Evolutionary conservation across 208 protist genomes (phyloP).

Genomic region (Wallacemonas collosoma): DNA sequence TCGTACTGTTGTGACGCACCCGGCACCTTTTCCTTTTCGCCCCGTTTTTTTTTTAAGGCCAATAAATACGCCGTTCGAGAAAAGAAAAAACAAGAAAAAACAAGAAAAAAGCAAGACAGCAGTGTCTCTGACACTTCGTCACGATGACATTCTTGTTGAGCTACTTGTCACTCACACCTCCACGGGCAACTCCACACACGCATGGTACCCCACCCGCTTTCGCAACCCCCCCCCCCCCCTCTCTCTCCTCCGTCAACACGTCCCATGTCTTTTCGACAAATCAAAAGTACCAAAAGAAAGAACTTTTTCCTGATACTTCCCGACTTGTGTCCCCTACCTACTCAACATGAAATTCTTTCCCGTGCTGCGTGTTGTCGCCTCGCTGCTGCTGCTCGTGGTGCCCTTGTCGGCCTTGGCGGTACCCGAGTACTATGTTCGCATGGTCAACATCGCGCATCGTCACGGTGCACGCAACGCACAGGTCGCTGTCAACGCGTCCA

Average conservation of each 20-base stretch:
- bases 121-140: too few species aligned
- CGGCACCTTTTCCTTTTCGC: background rate
- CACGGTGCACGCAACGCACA: constrained; percentile 40
- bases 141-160: too few species aligned
- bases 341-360: background rate
- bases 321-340: background rate
- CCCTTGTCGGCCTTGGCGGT: constrained; percentile 11
- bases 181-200: too few species aligned
- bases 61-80: too few species aligned
- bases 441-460: constrained; percentile 54
- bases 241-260: background rate
- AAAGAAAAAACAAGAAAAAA: too few species aligned
- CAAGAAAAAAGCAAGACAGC: too few species aligned
- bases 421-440: constrained; percentile 28
- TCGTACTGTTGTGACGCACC: too few species aligned
- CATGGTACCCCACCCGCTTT: background rate
- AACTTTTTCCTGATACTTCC: background rate
- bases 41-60: constrained; percentile 1
- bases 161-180: too few species aligned
- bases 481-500: constrained; percentile 27
- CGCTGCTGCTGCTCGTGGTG: constrained; percentile 7
- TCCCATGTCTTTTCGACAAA: background rate
- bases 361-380: background rate
- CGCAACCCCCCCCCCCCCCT: background rate
- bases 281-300: background rate